Evolutionary conservation across 2,329 filamentous ascomycete genomes (phyloP).

Genomic region (Penicillium sp.): DNA sequence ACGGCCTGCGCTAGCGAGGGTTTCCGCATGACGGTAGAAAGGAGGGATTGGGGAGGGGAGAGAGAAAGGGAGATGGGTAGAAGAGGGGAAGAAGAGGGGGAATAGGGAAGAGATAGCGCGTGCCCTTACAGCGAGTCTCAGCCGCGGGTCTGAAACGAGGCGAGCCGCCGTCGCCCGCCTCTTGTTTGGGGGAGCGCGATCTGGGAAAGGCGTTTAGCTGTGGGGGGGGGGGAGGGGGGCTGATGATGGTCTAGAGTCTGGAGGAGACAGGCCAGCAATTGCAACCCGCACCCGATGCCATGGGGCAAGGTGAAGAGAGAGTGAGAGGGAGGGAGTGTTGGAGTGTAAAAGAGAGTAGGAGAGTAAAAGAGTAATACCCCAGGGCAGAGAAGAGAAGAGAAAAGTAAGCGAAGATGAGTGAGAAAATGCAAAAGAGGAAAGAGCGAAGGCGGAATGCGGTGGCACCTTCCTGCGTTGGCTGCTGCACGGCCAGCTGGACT

Average conservation of each 20-base stretch:
- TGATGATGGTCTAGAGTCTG: conserved; percentile 7
- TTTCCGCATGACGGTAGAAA: conserved; percentile 58
- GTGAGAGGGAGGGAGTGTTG: neutral
- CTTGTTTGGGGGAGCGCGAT: neutral
- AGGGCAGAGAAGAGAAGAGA: neutral
- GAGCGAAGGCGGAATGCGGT: conserved; percentile 4
- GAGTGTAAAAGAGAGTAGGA: neutral
- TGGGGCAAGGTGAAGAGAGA: neutral
- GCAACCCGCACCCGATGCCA: no score
- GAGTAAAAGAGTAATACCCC: no score
- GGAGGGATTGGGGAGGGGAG: neutral
- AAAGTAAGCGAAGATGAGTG: neutral
- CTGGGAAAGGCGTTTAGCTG: conserved; percentile 2
- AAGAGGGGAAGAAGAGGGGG: conserved; percentile 5
- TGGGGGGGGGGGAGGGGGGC: no score
- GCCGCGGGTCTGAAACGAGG: conserved; percentile 11
- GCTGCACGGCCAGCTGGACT: conserved; percentile 17
- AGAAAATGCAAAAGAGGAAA: conserved; percentile 2
- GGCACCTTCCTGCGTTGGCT: conserved; percentile 13
- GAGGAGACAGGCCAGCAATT: no score
- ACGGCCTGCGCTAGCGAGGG: conserved; percentile 63
- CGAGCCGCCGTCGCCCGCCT: conserved; percentile 5
- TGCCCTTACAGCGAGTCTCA: conserved; percentile 1
- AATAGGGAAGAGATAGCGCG: neutral
- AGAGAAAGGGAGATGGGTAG: neutral